Percentiles rank a stretch among this genome's conserved stretches.
These are phyloP conservation scores for Raphanus sativus DNA, from an alignment of 345 rosid genomes.

Conservation along the genomic window DNA sequence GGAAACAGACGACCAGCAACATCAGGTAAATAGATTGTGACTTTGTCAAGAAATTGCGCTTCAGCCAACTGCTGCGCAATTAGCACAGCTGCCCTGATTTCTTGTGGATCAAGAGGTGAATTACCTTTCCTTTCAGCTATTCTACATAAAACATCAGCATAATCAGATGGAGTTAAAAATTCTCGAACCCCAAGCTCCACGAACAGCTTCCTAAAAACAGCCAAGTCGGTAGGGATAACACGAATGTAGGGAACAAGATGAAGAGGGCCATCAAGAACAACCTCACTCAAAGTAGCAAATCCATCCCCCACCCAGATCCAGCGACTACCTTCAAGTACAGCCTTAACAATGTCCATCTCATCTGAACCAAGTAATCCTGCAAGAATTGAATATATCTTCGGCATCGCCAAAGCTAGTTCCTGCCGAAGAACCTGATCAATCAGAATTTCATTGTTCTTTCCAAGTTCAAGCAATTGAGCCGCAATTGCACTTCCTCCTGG, in stretches of 20 bases:
- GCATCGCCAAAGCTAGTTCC: constrained; percentile 93
- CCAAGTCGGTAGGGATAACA: constrained; percentile 84
- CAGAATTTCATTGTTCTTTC: constrained; percentile 84
- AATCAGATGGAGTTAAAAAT: constrained; percentile 75
- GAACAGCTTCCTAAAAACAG: constrained; percentile 78
- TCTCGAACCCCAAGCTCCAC: constrained; percentile 88
- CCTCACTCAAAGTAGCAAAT: constrained; percentile 86
- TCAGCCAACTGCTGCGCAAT: constrained; percentile 92
- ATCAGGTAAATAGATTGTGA: constrained; percentile 78
- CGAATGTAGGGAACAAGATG: constrained; percentile 93
- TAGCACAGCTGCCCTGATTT: constrained; percentile 77
- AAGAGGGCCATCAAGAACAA: constrained; percentile 92
- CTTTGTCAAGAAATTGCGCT: constrained; percentile 61
- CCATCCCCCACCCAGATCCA: constrained; percentile 99
- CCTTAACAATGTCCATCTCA: constrained; percentile 94
- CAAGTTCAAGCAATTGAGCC: constrained; percentile 97
- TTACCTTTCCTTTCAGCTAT: constrained; percentile 80
- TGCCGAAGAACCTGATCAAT: constrained; percentile 71
- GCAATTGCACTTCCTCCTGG: constrained; percentile 96
- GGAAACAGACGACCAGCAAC: constrained; percentile 72
- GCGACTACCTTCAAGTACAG: constrained; percentile 95
- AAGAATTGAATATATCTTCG: constrained; percentile 77
- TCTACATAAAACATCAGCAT: constrained; percentile 73
- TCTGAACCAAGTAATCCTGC: constrained; percentile 70
- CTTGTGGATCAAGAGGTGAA: constrained; percentile 65